Evolutionary conservation across 768 basidiomycete species (phyloP), one percentile per base, ranked within the genome.

Genomic region (Boletus edulis): DNA sequence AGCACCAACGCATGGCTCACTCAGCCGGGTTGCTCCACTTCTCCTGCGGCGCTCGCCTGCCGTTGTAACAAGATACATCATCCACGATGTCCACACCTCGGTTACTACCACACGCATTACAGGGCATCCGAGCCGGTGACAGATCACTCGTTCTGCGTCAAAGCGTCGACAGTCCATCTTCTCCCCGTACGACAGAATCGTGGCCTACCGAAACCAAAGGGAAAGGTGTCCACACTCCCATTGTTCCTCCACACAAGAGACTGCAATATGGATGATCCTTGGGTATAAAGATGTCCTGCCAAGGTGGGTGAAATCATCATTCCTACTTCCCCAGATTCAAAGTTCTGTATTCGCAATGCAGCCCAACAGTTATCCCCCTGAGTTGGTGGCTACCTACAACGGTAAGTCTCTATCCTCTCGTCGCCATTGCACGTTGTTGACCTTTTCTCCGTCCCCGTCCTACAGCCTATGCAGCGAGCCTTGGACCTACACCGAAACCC

Each of bases 391-490:
- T 5, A 11, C 8, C 6, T 51, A 44, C 51, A 50, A 11, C 35
- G 47, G 62, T 57, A 7, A 34, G 59, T 39, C 14, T 3, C 5
- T 9, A 1, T 40, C 6, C 20, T 15, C 4, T n/a, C n/a, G 5
- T n/a, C 20, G 5, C 18, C 15, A 17, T 29, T 29, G 4, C 20
- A 2, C 9, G 5, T 24, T 4, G 15, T 27, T 62, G 32, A 58
- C 43, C 2, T 6, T 24, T 34, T 7, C 14, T 40, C 5, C 5
- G 29, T 24, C 1, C 13, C 3, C 35, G 11, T 8, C 17, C 9
- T 13, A 4, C 32, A 65, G 63, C 52, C n/a, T 53, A 54, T 35
- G 55, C 52, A 1, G 34, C 46, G 6, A 52, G 38, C 42, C 46
- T 59, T 17, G 52, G 39, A 14, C 50, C 57, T 10, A 17, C 48